phyloP scores from a whole-genome alignment of 139 green algal genomes.

The Eudorina sp. region DNA sequence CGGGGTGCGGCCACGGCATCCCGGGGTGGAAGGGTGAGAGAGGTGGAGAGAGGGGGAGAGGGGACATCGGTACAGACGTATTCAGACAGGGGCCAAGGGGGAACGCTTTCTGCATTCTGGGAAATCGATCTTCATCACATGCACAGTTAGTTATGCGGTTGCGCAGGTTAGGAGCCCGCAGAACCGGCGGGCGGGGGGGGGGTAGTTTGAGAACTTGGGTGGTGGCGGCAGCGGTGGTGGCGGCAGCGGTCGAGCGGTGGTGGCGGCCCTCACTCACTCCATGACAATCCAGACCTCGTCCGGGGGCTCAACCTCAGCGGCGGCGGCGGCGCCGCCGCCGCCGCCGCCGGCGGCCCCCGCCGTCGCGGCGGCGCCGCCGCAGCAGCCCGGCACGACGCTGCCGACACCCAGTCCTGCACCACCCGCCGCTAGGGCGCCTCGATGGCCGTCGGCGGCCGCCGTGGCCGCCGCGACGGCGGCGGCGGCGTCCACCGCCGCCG shows the following conservation, averaged over 20 bases:
- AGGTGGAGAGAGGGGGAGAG: background rate
- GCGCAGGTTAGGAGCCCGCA: too few species aligned
- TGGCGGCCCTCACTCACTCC: conserved; percentile 37
- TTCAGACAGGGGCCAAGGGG: background rate
- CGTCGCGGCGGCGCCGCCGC: too few species aligned
- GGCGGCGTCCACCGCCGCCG: background rate
- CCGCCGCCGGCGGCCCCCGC: background rate
- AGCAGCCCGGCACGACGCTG: too few species aligned
- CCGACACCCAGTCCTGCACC: too few species aligned
- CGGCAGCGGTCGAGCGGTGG: too few species aligned
- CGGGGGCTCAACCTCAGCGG: background rate
- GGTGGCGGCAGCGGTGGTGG: too few species aligned
- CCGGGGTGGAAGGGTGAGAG: background rate
- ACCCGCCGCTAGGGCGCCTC: too few species aligned
- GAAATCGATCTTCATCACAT: too few species aligned
- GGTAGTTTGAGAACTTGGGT: background rate
- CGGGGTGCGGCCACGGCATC: background rate
- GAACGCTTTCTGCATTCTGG: background rate
- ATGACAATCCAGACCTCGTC: conserved; percentile 43
- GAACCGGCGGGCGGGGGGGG: too few species aligned
- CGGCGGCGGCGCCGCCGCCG: background rate
- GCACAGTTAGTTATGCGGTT: too few species aligned
- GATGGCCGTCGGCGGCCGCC: background rate
- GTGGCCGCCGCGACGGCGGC: background rate
- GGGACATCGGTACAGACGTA: background rate